Percentiles rank a stretch among this genome's conserved stretches.
phyloP scores from a whole-genome alignment of 2,329 filamentous ascomycete species.

The Pseudogymnoascus sp. region DNA sequence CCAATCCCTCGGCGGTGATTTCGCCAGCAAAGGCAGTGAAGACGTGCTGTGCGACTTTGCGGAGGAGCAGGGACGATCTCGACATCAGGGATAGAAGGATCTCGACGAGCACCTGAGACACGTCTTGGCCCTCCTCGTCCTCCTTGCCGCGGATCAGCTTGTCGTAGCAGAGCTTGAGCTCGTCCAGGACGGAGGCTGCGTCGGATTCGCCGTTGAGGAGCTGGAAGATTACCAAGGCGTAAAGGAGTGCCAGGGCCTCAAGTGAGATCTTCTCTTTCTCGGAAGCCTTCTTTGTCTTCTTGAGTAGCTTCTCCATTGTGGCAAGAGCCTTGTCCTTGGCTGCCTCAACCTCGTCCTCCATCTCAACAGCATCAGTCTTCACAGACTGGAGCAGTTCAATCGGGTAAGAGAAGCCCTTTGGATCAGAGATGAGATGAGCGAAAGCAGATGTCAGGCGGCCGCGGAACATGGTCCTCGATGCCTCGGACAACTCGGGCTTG shows the following conservation, averaged over 20 bases:
- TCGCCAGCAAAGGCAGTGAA: constrained; percentile 74
- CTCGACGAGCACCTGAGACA: constrained; percentile 70
- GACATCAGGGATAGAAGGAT: constrained; percentile 85
- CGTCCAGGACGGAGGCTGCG: constrained; percentile 70
- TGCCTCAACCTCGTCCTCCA: constrained; percentile 46
- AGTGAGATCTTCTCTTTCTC: constrained; percentile 25
- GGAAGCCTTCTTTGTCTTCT: constrained; percentile 29
- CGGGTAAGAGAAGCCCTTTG: constrained; percentile 40
- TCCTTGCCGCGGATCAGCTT: constrained; percentile 44
- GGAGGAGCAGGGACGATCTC: constrained; percentile 73
- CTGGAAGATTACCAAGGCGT: constrained; percentile 77
- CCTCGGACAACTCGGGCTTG: constrained; percentile 40
- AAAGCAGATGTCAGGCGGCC: constrained; percentile 49
- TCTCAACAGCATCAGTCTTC: constrained; percentile 35
- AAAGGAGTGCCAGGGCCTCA: constrained; percentile 68
- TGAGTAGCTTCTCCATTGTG: constrained; percentile 44
- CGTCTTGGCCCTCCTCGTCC: constrained; percentile 42
- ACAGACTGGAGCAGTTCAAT: constrained; percentile 22
- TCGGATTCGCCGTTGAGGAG: constrained; percentile 86
- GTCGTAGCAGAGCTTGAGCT: constrained; percentile 68
- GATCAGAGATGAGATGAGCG: constrained; percentile 45
- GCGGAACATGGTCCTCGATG: constrained; percentile 46
- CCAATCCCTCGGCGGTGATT: constrained; percentile 64
- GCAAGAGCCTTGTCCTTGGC: constrained; percentile 44
- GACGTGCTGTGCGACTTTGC: constrained; percentile 79